Conservation (phyloP, 2,329 filamentous ascomycete genomes). For the Sphaerulina musiva region DNA sequence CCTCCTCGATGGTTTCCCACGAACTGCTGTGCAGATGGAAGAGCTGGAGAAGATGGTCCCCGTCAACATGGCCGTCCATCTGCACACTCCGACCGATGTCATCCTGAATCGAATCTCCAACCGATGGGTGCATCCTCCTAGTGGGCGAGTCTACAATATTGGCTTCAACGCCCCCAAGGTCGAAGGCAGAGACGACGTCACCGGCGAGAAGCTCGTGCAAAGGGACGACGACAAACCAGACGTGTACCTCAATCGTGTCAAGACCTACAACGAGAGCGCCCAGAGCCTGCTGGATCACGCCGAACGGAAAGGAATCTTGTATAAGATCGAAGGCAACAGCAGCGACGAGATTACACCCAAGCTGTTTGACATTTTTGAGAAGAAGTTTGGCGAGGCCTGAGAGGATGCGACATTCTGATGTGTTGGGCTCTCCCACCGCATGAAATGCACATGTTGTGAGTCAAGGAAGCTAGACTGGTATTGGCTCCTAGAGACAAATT, state of each 20-base stretch:
- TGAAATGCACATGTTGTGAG: no score
- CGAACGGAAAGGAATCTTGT: slow-evolving; percentile 71
- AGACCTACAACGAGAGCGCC: slow-evolving; percentile 82
- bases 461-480: not conserved
- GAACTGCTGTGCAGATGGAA: slow-evolving; percentile 72
- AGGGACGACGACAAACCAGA: slow-evolving; percentile 80
- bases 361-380: slow-evolving; percentile 74
- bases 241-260: slow-evolving; percentile 72
- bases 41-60: slow-evolving; percentile 75
- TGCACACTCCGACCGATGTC: slow-evolving; percentile 77
- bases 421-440: not conserved
- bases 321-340: slow-evolving; percentile 79
- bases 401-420: not conserved
- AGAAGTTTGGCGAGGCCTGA: slow-evolving; percentile 52
- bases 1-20: slow-evolving; percentile 92
- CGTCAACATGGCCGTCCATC: slow-evolving; percentile 88
- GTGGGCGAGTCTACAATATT: slow-evolving; percentile 90
- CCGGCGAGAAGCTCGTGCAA: slow-evolving; percentile 77
- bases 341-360: slow-evolving; percentile 95
- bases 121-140: slow-evolving; percentile 87
- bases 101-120: slow-evolving; percentile 85
- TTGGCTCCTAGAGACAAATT: not conserved
- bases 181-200: slow-evolving; percentile 77
- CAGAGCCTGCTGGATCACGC: slow-evolving; percentile 84
- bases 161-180: slow-evolving; percentile 82